Base-by-base conservation (phyloP, 2,329 filamentous ascomycete species). In the Colletotrichum somersetense region DNA sequence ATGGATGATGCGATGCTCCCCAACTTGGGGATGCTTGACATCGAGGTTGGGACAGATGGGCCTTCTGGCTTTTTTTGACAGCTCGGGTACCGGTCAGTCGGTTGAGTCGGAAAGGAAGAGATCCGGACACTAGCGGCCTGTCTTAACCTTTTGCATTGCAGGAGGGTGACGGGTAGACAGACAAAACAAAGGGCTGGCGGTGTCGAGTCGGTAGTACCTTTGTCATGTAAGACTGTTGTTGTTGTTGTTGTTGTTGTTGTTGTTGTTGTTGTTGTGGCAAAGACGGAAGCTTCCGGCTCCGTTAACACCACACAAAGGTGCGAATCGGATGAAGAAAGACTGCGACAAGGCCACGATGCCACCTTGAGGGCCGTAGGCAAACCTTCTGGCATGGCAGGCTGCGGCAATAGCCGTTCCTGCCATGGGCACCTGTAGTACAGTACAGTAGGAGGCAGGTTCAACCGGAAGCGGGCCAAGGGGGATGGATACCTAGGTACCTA, bases 11-110 rank as follows among this genome's bases (percentile, higher is more conserved):
- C 30, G 30, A 30, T 56, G 26, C 40, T 59, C 53, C 44, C 11
- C 59, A 46, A 69, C 58, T 56, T 69, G 46, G 65, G 69, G 59
- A 38, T 64, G 68, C 46, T 40, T 50, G 42, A 30, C 30, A 38
- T 59, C 59, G 69, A 69, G 46, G 30, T 26, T 53, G 46, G 66
- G 46, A 48, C 6, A 62, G n/a, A 16, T 55, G 52, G 35, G 53
- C 35, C 46, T 50, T 44, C 42, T 46, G 65, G 40, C 14, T 11
- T 42, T 6, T 16, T 14, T 14, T 26, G 7, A 23, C 11, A 44
- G n/a, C 2, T n/a, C 35, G 50, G 20, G 14, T 57, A 26, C 62
- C 58, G 66, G 53, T 46, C 30, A 48, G 20, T 53, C 66, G 53
- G 40, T 1, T 4, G 38, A 14, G 18, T 55, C 33, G 48, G 16